Evolutionary conservation across 495 filamentous ascomycete genomes (phyloP), one percentile per base, ranked within the genome.

Genomic region (Amphirosellinia nigrospora): DNA sequence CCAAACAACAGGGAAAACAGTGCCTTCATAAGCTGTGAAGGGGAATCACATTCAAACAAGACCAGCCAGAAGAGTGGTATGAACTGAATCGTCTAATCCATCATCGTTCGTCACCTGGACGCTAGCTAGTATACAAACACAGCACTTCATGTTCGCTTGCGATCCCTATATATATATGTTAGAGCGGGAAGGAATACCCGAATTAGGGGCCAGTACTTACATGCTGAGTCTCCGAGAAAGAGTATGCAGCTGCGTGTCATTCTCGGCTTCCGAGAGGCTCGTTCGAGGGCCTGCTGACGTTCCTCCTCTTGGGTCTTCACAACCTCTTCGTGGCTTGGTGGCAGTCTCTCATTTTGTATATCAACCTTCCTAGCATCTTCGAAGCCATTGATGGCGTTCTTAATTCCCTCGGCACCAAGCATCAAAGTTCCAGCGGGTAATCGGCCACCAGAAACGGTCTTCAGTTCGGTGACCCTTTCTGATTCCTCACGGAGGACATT

Each of bases 291-390:
- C 80, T 92, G 87, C 36, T 89, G 87, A 71, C 93, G 86, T 59
- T 92, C 92, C 75, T 93, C 91, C 69, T 93, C 91, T 64, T 87
- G 91, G 75, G 90, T 92, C 77, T 88, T 88, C 39, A 89, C 84
- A 16, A 98, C 93, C 78, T 99, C 96, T 66, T 98, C 96, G 68
- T 97, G 93, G 72, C 86, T 94, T 6, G 96, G 96, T 45, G 96
- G 96, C 71, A 98, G 81, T 66, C 91, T 89, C 84, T 99, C 96
- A 78, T 99, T 99, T 82, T 98, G 94, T 70, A 98, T 76, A 85
- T 99, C 96, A 34, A 99, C 96, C 84, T 97, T 97, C 59, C 94
- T 86, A n/a, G 96, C 96, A 79, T 99, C 96, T 79, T 99, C 96
- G 72, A 99, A 99, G 73, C 88, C 96, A 79, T 87, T 93, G 71